phyloP scores from a whole-genome alignment of 1,284 basidiomycete genomes.

The Sparassis latifolia region DNA sequence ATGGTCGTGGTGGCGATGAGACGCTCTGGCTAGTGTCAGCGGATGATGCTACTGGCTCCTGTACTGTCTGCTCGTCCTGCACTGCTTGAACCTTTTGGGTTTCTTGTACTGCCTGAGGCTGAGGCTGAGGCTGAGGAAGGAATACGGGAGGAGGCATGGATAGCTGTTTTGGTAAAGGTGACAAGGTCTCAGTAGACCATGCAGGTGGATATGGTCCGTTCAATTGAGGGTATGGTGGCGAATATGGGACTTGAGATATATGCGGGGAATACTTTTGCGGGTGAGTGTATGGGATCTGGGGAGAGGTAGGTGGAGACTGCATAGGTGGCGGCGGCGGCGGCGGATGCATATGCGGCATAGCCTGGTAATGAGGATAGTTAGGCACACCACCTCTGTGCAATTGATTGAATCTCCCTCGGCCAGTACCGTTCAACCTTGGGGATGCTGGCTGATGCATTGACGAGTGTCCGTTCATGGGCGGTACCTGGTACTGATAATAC shows the following conservation, averaged over 20 bases:
- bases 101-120: neutral
- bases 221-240: conserved; percentile 22
- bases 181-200: conserved; percentile 24
- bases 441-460: conserved; percentile 23
- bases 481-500: conserved; percentile 27
- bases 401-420: conserved; percentile 22
- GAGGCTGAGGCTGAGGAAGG: conserved; percentile 7
- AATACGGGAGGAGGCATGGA: conserved; percentile 27
- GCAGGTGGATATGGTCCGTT: conserved; percentile 22
- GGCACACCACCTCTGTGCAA: conserved; percentile 19
- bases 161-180: conserved; percentile 32
- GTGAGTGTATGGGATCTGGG: conserved; percentile 22
- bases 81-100: neutral
- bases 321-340: conserved; percentile 19
- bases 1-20: conserved; percentile 3
- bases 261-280: conserved; percentile 25
- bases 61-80: neutral
- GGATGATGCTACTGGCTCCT: neutral
- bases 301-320: conserved; percentile 18
- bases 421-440: conserved; percentile 18
- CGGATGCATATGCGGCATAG: conserved; percentile 16
- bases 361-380: conserved; percentile 19
- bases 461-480: conserved; percentile 23
- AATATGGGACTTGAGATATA: conserved; percentile 23
- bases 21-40: neutral